Evolutionary conservation across 352 stramenopile species (phyloP), one percentile per base, ranked within the genome.

Genomic region (Plasmopara halstedii): DNA sequence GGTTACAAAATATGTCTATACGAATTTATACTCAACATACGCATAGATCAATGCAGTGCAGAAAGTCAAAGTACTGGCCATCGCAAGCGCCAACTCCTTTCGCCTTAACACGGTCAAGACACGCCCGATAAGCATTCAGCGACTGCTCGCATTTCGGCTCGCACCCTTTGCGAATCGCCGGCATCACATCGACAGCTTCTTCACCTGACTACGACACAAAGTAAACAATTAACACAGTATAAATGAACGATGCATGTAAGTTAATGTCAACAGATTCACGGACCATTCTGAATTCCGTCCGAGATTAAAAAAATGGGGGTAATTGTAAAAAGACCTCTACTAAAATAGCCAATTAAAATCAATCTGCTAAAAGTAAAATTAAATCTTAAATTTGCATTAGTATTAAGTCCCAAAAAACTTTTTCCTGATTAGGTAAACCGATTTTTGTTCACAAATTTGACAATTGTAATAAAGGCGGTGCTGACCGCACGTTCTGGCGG

Each of bases 31-130:
- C 26, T 20, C 6, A 13, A 79, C 77, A 40, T 85, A 95, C 86
- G 69, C 92, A 98, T 82, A 96, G 85, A 68, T 98, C 92, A 45
- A 97, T 83, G 67, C 92, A 98, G 74, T 97, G 85, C 56, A 96
- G 73, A 53, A 88, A 86, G 67, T 97, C 93, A 58, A 97, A 97
- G 69, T 97, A 97, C 77, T 96, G 95, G 56, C 87, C 88, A 57
- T 97, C 89, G 64, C 93, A 98, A 45, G 86, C 77, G 26, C 88
- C 90, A 27, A 97, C 84, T 40, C 86, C 87, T 69, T 95, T 96
- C 54, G 73, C 75, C 40, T 78, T 82, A 55, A 97, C 94, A 52
- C 93, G 85, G 51, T 92, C 71, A 37, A 95, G 68, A 62, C 93
- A 98, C 13, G 73, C 85, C 48, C 95, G 74, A 69, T 98, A 98